Percentiles rank a stretch among this genome's conserved stretches.
phyloP scores from a whole-genome alignment of 2,329 filamentous ascomycete species.

The Microsporum ferrugineum region DNA sequence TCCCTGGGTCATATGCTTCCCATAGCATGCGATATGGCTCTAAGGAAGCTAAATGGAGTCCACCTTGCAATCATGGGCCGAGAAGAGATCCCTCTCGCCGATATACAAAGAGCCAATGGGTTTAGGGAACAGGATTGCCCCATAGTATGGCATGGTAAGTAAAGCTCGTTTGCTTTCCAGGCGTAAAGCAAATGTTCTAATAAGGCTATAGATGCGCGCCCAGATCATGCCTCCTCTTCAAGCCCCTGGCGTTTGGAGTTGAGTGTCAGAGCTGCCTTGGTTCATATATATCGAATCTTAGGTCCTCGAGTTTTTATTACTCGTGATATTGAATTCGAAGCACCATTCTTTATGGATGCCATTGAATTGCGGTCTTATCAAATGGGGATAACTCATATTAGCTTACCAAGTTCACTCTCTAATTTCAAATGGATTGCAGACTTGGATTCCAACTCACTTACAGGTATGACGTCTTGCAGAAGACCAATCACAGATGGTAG shows the following conservation, averaged over 20 bases:
- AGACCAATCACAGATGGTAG: neutral
- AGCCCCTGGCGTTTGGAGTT: conserved; percentile 57
- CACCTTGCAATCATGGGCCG: conserved; percentile 72
- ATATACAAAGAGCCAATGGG: conserved; percentile 66
- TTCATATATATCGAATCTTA: conserved; percentile 60
- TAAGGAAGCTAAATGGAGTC: conserved; percentile 56
- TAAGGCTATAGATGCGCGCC: conserved; percentile 51
- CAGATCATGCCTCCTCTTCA: conserved; percentile 60
- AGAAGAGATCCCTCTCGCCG: conserved; percentile 55
- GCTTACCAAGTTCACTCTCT: conserved; percentile 54
- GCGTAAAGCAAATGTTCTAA: neutral
- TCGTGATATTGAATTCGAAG: conserved; percentile 57
- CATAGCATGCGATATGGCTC: conserved; percentile 76
- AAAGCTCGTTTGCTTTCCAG: conserved; percentile 26
- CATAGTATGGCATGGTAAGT: conserved; percentile 47
- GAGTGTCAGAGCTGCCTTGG: conserved; percentile 53
- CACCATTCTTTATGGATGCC: conserved; percentile 53
- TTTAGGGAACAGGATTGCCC: conserved; percentile 56
- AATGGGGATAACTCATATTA: conserved; percentile 54
- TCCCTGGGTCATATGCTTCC: conserved; percentile 65
- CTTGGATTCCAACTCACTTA: conserved; percentile 61
- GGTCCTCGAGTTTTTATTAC: conserved; percentile 66
- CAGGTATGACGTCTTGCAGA: conserved; percentile 36
- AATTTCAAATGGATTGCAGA: conserved; percentile 65
- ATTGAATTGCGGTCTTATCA: conserved; percentile 45